Base-by-base conservation (phyloP, 768 basidiomycete genomes). In the Termitomyces sp. region DNA sequence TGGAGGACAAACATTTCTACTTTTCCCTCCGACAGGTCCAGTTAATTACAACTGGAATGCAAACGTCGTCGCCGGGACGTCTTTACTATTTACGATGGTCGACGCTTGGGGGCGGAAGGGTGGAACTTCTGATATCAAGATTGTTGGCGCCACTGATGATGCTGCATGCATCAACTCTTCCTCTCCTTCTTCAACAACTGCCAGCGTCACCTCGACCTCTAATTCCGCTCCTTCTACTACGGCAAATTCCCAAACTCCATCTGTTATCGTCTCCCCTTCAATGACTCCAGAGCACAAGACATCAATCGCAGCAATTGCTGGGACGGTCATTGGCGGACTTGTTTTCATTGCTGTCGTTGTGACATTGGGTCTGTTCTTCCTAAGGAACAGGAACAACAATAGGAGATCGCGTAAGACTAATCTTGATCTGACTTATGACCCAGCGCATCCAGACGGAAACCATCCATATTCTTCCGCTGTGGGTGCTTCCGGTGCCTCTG, bases 71-170 rank as follows among this genome's bases (percentile, higher is more conserved):
- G 20, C 20, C 20, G 20, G 20, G 20, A 20, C 86, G 2, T 77
- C 78, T 3, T 69, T 88, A 51, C 59, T 90, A 14, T 88, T 88
- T 56, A 65, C 80, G 45, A 77, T 88, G 81, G 72, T 77, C 2
- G 86, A 87, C 64, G 70, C 81, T 12, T 60, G 65, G 53, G 81
- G 83, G 11, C 72, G 76, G 49, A 76, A 79, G 58, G 89, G 89
- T 53, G 89, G 89, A 20, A 78, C 79, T 60, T 85, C 86, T n/a
- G 79, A 85, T 64, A 61, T 84, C n/a, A 66, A 70, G 62, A 70
- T 64, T 5, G 85, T 90, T 17, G 76, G 77, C 9, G 69, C 68
- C 36, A 82, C 85, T 2, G 77, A 77, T 61, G 77, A 84, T 56
- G 68, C 61, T 29, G 76, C 77, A 20, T 91, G 89, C 66, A 70